Evolutionary conservation across 208 protist genomes (phyloP), one percentile per base, ranked within the genome.

Genomic region (Wallacemonas rigidus): DNA sequence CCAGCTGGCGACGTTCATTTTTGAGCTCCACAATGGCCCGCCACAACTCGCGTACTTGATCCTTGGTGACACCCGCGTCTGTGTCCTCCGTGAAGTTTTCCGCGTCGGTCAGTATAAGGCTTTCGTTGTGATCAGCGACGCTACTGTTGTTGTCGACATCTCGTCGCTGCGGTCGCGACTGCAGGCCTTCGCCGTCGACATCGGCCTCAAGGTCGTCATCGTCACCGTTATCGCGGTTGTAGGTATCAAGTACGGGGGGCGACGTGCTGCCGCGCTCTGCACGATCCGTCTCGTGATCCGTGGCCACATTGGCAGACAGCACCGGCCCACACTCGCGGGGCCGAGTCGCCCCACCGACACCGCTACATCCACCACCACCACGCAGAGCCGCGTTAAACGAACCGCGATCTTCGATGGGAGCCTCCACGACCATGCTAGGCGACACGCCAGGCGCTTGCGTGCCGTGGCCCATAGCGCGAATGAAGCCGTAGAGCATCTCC

Each of bases 401-500:
- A 15, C 70, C 72, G 1, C 53, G 56, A 39, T 71, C 72, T 48
- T 83, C 83, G 39, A 47, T 71, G 8, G 85, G 67, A 11, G 67
- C 70, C 74, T 90, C 81, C 2, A 87, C 85, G 3, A 69, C 69
- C 58, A 76, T 85, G 58, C 81, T 87, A 12, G 68, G 54, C 1
- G 80, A 82, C 43, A 67, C 73, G 63, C 71, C 48, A 39, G 67
- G 41, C 9, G 48, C 65, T 9, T 11, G 54, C 6, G 15, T 43
- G 48, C 60, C 43, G 6, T 65, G 60, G 14, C 60, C 60, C 64
- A 86, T 85, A n/a, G 62, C 76, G 4, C 71, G 71, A 68, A 84
- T 71, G 12, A 87, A 62, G 1, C 82, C 82, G 11, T 72, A 77
- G 43, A 90, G 61, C 58, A 90, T 65, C 68, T 90, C 81, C 14